A percentile compares a stretch with the other conserved stretches of the same genome.
These are phyloP conservation scores for Aspergillus eucalypticola DNA, from an alignment of 2,329 filamentous ascomycete species.

Conservation along the genomic window DNA sequence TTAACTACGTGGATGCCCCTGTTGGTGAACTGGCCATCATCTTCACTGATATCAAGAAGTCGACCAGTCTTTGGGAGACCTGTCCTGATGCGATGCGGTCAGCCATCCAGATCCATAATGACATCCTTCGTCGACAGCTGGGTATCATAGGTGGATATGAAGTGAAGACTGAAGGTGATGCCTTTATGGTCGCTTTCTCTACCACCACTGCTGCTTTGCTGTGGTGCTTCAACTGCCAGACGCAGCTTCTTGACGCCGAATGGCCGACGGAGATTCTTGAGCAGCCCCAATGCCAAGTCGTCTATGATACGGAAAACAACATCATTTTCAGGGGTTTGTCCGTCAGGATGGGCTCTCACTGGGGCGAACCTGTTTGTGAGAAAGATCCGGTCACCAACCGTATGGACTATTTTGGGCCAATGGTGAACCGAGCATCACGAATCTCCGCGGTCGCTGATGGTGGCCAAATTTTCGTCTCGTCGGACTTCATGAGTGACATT, in stretches of 20 bases:
- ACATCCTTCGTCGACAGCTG: conserved; percentile 90
- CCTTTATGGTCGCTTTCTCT: conserved; percentile 98
- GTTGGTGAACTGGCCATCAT: conserved; percentile 89
- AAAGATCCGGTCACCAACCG: conserved; percentile 93
- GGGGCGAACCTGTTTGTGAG: conserved; percentile 90
- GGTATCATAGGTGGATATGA: conserved; percentile 95
- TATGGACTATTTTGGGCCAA: conserved; percentile 99
- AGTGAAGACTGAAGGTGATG: conserved; percentile 99
- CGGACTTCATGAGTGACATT: conserved; percentile 95
- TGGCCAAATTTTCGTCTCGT: conserved; percentile 93
- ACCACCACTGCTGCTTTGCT: conserved; percentile 91
- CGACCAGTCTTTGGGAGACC: conserved; percentile 92
- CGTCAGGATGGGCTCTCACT: conserved; percentile 97
- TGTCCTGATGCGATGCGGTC: conserved; percentile 94
- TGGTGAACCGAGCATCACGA: conserved; percentile 96
- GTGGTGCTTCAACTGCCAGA: conserved; percentile 96
- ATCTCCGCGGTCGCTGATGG: conserved; percentile 94
- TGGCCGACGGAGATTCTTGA: conserved; percentile 94
- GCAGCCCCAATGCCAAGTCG: conserved; percentile 79
- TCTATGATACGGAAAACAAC: conserved; percentile 79
- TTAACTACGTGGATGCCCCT: conserved; percentile 90
- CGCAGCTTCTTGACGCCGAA: conserved; percentile 78
- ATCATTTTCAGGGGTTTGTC: conserved; percentile 92
- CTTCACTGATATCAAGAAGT: conserved; percentile 99
- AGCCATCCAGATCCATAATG: conserved; percentile 96